These are phyloP conservation scores for Cephaloascus fragrans DNA, from an alignment of 805 yeast species.

Conservation along the genomic window DNA sequence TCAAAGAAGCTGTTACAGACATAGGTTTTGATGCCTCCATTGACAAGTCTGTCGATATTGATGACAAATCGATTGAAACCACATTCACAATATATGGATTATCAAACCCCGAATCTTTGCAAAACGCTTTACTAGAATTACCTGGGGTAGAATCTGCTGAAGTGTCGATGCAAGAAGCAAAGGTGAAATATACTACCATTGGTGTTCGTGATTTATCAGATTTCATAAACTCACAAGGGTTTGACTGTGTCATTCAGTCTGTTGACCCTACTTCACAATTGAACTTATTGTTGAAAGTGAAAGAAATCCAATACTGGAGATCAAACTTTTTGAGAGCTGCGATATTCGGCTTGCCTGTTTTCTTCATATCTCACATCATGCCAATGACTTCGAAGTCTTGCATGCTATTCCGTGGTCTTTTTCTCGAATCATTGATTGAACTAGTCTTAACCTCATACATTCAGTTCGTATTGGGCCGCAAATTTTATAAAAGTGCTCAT, in stretches of 20 bases:
- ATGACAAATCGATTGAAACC: too few species aligned
- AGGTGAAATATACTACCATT: constrained; percentile 32
- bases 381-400: constrained; percentile 25
- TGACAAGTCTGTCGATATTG: background rate
- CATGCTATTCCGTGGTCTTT: constrained; percentile 48
- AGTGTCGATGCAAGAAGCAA: constrained; percentile 48
- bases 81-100: background rate
- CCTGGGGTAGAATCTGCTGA: constrained; percentile 39
- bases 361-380: constrained; percentile 36
- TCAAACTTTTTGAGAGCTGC: constrained; percentile 41
- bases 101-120: constrained; percentile 3
- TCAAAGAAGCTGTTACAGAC: constrained; percentile 56
- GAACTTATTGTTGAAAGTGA: constrained; percentile 52
- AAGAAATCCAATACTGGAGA: constrained; percentile 70
- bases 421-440: constrained; percentile 53
- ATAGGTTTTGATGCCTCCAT: constrained; percentile 25
- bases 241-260: constrained; percentile 39
- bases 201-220: constrained; percentile 62
- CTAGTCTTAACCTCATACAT: constrained; percentile 47
- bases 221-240: constrained; percentile 39
- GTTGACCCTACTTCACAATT: constrained; percentile 63
- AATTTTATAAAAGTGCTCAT: constrained; percentile 57
- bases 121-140: constrained; percentile 25
- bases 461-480: constrained; percentile 56
- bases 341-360: constrained; percentile 53